These are phyloP conservation scores for Fusarium metavorans DNA, from an alignment of 2,329 filamentous ascomycete species.

Conservation along the genomic window DNA sequence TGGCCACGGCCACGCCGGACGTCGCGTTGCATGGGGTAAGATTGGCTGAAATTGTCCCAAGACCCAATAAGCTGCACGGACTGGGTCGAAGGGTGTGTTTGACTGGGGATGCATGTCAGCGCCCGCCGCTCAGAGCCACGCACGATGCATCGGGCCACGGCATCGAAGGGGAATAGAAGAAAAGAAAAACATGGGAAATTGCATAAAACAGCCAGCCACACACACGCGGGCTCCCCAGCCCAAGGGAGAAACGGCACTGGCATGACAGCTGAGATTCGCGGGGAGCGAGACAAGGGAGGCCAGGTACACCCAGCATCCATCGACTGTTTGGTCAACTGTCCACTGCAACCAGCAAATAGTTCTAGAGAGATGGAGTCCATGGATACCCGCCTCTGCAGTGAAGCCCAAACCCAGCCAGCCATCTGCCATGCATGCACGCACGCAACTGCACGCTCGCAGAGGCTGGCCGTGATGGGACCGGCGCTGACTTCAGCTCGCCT, in stretches of 20 bases:
- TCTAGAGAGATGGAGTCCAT: neutral
- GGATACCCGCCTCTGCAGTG: conserved; percentile 11
- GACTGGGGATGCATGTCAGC: conserved; percentile 57
- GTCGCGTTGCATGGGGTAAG: conserved; percentile 87
- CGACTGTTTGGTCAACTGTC: conserved; percentile 14
- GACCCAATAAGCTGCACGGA: conserved; percentile 88
- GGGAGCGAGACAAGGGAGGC: conserved; percentile 30
- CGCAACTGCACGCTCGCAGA: conserved; percentile 7
- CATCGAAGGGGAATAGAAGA: conserved; percentile 41
- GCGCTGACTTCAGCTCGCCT: conserved; percentile 39
- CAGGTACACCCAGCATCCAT: conserved; percentile 14
- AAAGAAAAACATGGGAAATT: conserved; percentile 43
- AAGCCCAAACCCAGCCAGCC: conserved; percentile 9
- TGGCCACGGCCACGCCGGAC: conserved; percentile 77
- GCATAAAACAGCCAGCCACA: conserved; percentile 39
- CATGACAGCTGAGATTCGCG: conserved; percentile 35
- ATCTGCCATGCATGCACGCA: neutral
- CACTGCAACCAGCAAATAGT: conserved; percentile 18
- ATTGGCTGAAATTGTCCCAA: conserved; percentile 91
- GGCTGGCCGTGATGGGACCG: conserved; percentile 15
- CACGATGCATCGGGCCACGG: conserved; percentile 25
- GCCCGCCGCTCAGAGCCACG: conserved; percentile 32
- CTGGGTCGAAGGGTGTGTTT: conserved; percentile 70
- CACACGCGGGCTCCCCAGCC: conserved; percentile 11
- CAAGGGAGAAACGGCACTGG: conserved; percentile 18